Conservation (phyloP, 129 eudicot genomes). For the Heracleum sosnowskyi region DNA sequence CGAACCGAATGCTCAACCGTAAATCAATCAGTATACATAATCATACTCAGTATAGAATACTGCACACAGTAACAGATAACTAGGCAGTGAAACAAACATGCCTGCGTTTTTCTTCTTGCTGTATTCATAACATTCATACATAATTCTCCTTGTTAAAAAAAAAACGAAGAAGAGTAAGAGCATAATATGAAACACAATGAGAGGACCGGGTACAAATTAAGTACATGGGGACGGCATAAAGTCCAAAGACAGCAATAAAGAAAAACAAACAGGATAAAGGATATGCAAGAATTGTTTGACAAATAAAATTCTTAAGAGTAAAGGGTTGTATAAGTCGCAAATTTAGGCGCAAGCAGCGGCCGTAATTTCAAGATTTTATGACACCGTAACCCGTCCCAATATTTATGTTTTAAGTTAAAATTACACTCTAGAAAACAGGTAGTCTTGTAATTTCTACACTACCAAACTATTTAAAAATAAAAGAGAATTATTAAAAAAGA, state of each 20-base stretch:
- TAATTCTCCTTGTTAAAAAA: background rate
- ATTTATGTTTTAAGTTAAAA: too few relatives aligned
- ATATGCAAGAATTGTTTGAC: background rate
- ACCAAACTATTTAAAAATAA: too few relatives aligned
- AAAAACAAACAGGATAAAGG: constrained; percentile 4
- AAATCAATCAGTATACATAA: background rate
- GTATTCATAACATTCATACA: background rate
- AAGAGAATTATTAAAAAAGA: too few relatives aligned
- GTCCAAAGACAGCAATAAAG: background rate
- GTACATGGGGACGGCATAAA: constrained; percentile 1
- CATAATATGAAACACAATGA: background rate
- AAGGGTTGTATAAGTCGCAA: background rate
- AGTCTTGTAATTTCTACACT: too few relatives aligned
- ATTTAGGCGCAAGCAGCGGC: constrained; percentile 5
- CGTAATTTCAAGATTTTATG: background rate
- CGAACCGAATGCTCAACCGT: too few relatives aligned
- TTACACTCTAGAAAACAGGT: too few relatives aligned
- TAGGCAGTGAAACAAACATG: background rate
- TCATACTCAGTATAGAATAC: background rate
- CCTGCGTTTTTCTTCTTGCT: background rate
- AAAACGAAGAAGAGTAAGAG: background rate
- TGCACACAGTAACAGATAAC: background rate
- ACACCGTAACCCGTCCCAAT: background rate
- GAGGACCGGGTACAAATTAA: background rate
- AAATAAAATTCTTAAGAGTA: background rate